phyloP scores from a whole-genome alignment of 345 rosid species.

The Eucalyptus microcorys region DNA sequence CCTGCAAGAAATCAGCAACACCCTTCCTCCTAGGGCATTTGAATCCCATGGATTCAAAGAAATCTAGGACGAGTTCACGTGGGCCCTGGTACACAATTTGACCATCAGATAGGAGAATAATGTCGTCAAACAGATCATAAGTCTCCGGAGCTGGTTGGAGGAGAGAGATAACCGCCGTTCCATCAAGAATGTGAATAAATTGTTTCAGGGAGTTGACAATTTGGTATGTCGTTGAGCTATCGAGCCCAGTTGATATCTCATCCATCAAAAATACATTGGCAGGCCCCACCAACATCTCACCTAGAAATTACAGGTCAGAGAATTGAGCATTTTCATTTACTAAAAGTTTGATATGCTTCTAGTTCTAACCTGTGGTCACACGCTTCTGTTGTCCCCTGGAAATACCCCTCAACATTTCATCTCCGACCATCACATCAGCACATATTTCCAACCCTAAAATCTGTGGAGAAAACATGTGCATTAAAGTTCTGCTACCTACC shows the following conservation, averaged over 20 bases:
- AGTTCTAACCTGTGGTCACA: too few relatives aligned
- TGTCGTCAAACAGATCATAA: constrained; percentile 62
- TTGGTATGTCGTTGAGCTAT: constrained; percentile 66
- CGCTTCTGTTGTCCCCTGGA: too few relatives aligned
- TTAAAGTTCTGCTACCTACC: too few relatives aligned
- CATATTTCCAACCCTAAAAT: too few relatives aligned
- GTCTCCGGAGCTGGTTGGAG: constrained; percentile 84
- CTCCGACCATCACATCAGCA: too few relatives aligned
- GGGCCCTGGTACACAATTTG: constrained; percentile 66
- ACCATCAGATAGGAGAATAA: constrained; percentile 55
- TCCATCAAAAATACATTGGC: constrained; percentile 61
- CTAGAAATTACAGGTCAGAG: background rate
- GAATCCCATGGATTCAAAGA: constrained; percentile 56
- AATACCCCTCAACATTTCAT: too few relatives aligned
- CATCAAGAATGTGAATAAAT: constrained; percentile 31
- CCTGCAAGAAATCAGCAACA: constrained; percentile 69
- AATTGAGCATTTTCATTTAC: too few relatives aligned
- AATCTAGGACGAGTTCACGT: constrained; percentile 35
- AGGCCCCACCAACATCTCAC: constrained; percentile 72
- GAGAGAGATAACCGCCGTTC: constrained; percentile 62
- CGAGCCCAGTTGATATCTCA: constrained; percentile 71
- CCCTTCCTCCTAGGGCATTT: constrained; percentile 72
- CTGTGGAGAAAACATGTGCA: too few relatives aligned
- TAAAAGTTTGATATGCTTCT: too few relatives aligned
- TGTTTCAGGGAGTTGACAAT: constrained; percentile 54